A percentile compares a stretch with the other conserved stretches of the same genome.
Conservation (phyloP, 257 asterid genomes). For the Solanum lycopersicoides region DNA sequence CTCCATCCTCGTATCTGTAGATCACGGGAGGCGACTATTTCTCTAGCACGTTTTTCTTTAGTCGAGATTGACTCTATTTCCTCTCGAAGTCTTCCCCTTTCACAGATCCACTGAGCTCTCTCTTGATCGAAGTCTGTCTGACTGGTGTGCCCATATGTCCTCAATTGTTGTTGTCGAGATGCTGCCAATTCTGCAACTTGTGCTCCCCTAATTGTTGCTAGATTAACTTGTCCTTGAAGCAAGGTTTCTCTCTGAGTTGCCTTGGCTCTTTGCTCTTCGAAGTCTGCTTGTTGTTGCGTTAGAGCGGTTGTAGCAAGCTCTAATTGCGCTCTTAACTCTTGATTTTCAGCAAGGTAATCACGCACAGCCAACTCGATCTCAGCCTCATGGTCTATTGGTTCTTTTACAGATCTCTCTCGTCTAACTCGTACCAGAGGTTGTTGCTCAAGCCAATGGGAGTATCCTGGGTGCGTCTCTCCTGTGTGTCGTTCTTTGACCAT, state of each 20-base stretch:
- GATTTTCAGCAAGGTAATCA: neutral
- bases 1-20: neutral
- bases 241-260: neutral
- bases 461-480: too few relatives aligned
- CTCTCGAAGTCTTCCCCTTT: too few relatives aligned
- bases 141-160: too few relatives aligned
- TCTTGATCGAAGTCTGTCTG: too few relatives aligned
- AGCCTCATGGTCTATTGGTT: neutral
- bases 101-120: too few relatives aligned
- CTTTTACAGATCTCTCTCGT: neutral
- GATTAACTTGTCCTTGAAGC: neutral
- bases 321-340: too few relatives aligned
- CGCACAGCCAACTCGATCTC: neutral
- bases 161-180: too few relatives aligned
- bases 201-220: too few relatives aligned
- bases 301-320: too few relatives aligned
- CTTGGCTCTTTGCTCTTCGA: neutral
- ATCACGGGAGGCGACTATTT: neutral
- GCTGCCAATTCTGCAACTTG: too few relatives aligned
- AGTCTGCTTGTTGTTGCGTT: neutral
- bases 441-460: too few relatives aligned
- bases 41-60: neutral
- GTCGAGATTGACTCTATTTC: too few relatives aligned
- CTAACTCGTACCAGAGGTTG: neutral
- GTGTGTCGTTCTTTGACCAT: neutral